Conservation (phyloP, 345 rosid species). For the thale cress (Arabidopsis thaliana) region DNA sequence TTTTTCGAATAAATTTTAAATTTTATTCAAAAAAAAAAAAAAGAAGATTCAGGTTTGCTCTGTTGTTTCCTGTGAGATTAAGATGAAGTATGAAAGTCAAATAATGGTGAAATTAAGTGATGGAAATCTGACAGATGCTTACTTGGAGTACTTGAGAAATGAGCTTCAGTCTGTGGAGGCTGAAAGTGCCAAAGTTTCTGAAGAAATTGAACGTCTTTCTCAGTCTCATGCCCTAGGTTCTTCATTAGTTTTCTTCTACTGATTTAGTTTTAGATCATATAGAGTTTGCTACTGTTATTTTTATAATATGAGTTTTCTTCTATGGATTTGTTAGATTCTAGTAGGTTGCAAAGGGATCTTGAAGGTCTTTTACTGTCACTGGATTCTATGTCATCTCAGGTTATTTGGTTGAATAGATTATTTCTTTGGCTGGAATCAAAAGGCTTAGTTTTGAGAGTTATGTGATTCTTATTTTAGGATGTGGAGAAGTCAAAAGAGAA, state of each 20-base stretch:
- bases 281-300: not conserved
- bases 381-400: conserved; percentile 62
- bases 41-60: no score
- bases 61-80: no score
- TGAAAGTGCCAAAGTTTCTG: conserved; percentile 61
- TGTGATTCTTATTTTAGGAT: conserved; percentile 51
- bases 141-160: conserved; percentile 59
- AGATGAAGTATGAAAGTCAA: no score
- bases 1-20: no score
- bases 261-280: no score
- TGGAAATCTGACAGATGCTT: conserved; percentile 56
- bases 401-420: conserved; percentile 29
- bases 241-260: not conserved
- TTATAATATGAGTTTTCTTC: conserved; percentile 3
- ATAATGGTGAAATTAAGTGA: not conserved
- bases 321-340: conserved; percentile 55
- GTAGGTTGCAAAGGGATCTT: conserved; percentile 60
- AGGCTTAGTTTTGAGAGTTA: conserved; percentile 16
- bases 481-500: conserved; percentile 45
- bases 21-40: no score
- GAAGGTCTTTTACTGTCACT: conserved; percentile 62
- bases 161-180: conserved; percentile 64
- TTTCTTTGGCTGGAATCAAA: conserved; percentile 12
- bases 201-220: conserved; percentile 69
- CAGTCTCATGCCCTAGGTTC: conserved; percentile 61